These are phyloP conservation scores for Cicer chorassanicum DNA, from an alignment of 306 rosid species.

Conservation along the genomic window DNA sequence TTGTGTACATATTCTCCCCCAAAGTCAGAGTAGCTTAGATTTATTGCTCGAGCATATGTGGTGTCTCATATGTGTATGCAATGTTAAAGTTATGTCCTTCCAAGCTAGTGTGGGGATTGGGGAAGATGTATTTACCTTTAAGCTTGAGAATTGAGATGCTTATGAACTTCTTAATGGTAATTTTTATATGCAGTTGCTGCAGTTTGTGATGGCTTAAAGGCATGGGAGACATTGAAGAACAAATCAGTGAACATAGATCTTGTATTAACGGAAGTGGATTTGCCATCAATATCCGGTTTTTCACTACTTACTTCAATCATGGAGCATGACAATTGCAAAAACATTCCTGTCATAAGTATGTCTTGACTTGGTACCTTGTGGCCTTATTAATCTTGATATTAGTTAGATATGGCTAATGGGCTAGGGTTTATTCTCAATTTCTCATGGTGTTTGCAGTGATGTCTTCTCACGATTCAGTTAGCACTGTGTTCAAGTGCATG, in stretches of 20 bases:
- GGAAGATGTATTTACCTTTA: slow-evolving; percentile 3
- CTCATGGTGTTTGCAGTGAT: slow-evolving; percentile 67
- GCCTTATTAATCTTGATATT: slow-evolving; percentile 14
- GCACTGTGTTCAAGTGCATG: slow-evolving; percentile 73
- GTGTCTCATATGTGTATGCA: slow-evolving; percentile 8
- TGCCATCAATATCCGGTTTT: slow-evolving; percentile 83
- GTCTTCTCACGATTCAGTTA: slow-evolving; percentile 73
- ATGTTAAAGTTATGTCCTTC: slow-evolving; percentile 24
- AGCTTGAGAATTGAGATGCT: not conserved
- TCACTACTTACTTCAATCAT: slow-evolving; percentile 69
- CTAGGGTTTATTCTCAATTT: slow-evolving; percentile 34
- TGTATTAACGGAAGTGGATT: slow-evolving; percentile 74
- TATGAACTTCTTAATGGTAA: slow-evolving; percentile 12
- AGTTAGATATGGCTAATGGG: slow-evolving; percentile 37
- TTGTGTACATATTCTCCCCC: not conserved
- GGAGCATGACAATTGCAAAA: slow-evolving; percentile 76
- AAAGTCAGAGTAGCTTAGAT: not conserved
- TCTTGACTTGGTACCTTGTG: slow-evolving; percentile 36
- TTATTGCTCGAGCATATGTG: not conserved
- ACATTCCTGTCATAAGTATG: slow-evolving; percentile 86
- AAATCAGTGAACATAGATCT: slow-evolving; percentile 66
- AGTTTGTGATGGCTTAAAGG: slow-evolving; percentile 73
- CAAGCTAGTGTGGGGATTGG: not conserved
- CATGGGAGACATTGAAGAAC: slow-evolving; percentile 80
- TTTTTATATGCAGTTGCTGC: slow-evolving; percentile 62